phyloP scores from a whole-genome alignment of 495 filamentous ascomycete genomes.

The Parmelia sp. region DNA sequence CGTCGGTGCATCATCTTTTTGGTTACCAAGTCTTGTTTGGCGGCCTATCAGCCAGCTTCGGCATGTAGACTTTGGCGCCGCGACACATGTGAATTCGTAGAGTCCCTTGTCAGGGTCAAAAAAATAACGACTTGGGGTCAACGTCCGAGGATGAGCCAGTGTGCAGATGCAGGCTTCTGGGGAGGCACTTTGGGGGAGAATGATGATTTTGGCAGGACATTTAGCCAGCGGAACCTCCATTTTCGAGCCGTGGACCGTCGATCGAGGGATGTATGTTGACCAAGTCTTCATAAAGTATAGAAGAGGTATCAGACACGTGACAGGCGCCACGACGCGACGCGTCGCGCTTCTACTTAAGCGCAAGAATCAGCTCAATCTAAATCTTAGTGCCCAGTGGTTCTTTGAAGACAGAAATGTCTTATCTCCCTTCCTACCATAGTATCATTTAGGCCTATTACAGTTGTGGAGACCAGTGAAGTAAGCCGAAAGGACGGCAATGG shows the following conservation, averaged over 20 bases:
- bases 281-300: constrained; percentile 3
- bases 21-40: background rate
- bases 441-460: background rate
- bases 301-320: constrained; percentile 12
- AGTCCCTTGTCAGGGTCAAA: constrained; percentile 74
- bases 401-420: background rate
- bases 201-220: constrained; percentile 60
- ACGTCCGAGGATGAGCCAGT: constrained; percentile 70
- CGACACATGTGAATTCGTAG: constrained; percentile 78
- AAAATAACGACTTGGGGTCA: constrained; percentile 61
- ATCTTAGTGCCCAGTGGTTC: background rate
- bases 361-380: background rate
- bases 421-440: background rate
- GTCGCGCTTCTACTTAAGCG: constrained; percentile 9
- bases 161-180: constrained; percentile 63
- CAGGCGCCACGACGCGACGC: background rate
- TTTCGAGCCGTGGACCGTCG: background rate
- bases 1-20: background rate
- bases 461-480: background rate
- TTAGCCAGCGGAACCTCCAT: constrained; percentile 7
- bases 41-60: constrained; percentile 58
- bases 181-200: constrained; percentile 65
- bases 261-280: background rate
- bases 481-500: background rate
- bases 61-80: constrained; percentile 52